Evolutionary conservation across 441 rosid genomes (phyloP), one percentile per base, ranked within the genome.

Genomic region (Capsella rubella): DNA sequence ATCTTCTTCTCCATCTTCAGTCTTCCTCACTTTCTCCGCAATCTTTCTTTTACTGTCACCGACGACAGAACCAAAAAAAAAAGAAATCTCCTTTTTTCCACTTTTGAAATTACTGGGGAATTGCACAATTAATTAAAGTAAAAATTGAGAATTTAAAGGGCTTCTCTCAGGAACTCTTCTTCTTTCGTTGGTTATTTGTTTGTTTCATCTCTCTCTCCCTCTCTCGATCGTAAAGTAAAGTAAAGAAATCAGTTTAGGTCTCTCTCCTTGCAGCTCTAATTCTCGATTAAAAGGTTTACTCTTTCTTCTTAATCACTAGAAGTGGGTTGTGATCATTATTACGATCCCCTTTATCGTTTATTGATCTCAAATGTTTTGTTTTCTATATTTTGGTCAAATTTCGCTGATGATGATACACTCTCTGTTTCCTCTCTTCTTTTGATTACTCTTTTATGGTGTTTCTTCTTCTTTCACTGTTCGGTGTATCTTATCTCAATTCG

Each of bases 11-110:
- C 25, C 25, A 21, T 4, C 15, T 46, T 57, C 60, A 74, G 61
- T 75, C 58, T 75, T 61, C 32, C 69, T 61, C 74, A 53, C 73
- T 67, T 74, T 66, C 50, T 49, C 58, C 65, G 49, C 57, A 35
- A 64, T 25, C 76, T 72, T 72, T 72, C 13, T 39, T 43, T 2
- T 43, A 43, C 43, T 1, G 0, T 34, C 46, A 45, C 64, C 64
- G 57, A 73, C 46, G 16, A 18, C 4, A 12, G 40, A 40, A 7
- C 1, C 15, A 11, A 10, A 10, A 4, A 27, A 8, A n/a, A 6
- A 6, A 32, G 2, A 32, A 32, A 32, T 32, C 8, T 55, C 49
- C 10, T 50, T 10, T 10, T 65, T 56, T 54, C 29, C 43, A 27
- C 18, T 64, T 74, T 50, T 25, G 56, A 52, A 59, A 43, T 68